Percentiles rank a stretch among this genome's conserved stretches.
phyloP scores from a whole-genome alignment of 1,139 yeast species.

The Meyerozyma athensensis region DNA sequence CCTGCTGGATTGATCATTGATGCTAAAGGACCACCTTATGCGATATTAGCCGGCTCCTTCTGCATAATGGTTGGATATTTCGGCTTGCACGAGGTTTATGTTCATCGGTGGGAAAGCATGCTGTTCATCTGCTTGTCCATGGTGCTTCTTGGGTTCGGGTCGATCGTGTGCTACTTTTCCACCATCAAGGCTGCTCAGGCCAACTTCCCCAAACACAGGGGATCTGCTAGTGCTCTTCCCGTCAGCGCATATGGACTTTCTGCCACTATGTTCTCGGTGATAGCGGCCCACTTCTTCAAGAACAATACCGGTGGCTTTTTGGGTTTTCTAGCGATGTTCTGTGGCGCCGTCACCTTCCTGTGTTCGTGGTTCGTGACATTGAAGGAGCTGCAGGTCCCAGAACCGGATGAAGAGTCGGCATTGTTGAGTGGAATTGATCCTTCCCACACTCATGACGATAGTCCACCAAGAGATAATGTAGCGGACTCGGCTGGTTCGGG shows the following conservation, averaged over 20 bases:
- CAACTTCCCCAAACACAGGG: slow-evolving; percentile 66
- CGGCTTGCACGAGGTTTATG: slow-evolving; percentile 29
- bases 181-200: slow-evolving; percentile 66
- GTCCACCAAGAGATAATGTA: neutral
- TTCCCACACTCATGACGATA: neutral
- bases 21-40: slow-evolving; percentile 47
- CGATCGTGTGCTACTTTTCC: slow-evolving; percentile 59
- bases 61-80: slow-evolving; percentile 41
- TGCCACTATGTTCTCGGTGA: slow-evolving; percentile 38
- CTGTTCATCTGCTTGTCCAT: slow-evolving; percentile 33
- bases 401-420: slow-evolving; percentile 8
- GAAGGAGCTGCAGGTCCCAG: slow-evolving; percentile 9
- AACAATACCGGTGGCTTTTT: slow-evolving; percentile 41
- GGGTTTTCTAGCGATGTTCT: slow-evolving; percentile 30
- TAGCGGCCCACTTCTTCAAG: slow-evolving; percentile 42
- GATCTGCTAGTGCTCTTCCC: slow-evolving; percentile 64
- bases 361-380: slow-evolving; percentile 38
- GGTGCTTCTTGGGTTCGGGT: slow-evolving; percentile 57
- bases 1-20: slow-evolving; percentile 68
- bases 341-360: slow-evolving; percentile 33
- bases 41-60: slow-evolving; percentile 52
- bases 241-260: slow-evolving; percentile 54
- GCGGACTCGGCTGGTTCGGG: neutral
- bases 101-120: slow-evolving; percentile 18
- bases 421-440: slow-evolving; percentile 10